These are phyloP conservation scores for Candolleomyces aberdarensis DNA, from an alignment of 768 basidiomycete species.

Conservation along the genomic window DNA sequence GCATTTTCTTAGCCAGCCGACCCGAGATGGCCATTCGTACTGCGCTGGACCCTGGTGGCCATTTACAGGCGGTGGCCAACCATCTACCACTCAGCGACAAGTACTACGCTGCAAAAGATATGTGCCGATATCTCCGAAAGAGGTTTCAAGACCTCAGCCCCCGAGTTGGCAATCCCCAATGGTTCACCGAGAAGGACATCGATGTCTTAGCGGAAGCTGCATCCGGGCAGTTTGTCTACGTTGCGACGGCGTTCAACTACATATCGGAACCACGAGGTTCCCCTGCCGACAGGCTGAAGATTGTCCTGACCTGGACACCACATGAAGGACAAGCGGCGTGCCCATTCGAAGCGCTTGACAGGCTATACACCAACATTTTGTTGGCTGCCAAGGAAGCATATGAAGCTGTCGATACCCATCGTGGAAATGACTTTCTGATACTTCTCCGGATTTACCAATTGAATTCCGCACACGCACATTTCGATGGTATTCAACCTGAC, in stretches of 20 bases:
- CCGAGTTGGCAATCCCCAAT: neutral
- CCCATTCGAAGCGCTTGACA: neutral
- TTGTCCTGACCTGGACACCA: neutral
- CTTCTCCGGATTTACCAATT: neutral
- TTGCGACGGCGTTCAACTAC: neutral
- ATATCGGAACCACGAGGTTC: neutral
- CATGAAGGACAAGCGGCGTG: neutral
- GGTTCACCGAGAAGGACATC: neutral
- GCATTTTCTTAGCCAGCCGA: slow-evolving; percentile 1
- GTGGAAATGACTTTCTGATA: neutral
- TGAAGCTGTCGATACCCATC: neutral
- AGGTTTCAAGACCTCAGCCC: neutral
- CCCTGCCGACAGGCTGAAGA: neutral
- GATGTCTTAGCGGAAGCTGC: neutral
- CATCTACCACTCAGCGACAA: neutral
- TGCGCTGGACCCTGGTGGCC: neutral
- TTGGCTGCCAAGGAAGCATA: neutral
- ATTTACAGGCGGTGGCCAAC: neutral
- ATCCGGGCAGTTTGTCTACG: slow-evolving; percentile 6
- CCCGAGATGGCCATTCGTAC: neutral
- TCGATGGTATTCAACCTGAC: no score
- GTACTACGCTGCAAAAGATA: slow-evolving; percentile 1
- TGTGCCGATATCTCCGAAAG: neutral
- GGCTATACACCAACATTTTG: neutral
- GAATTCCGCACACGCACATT: no score